Conservation (phyloP, 1,284 basidiomycete species). For the Lentinula novae-zelandiae region DNA sequence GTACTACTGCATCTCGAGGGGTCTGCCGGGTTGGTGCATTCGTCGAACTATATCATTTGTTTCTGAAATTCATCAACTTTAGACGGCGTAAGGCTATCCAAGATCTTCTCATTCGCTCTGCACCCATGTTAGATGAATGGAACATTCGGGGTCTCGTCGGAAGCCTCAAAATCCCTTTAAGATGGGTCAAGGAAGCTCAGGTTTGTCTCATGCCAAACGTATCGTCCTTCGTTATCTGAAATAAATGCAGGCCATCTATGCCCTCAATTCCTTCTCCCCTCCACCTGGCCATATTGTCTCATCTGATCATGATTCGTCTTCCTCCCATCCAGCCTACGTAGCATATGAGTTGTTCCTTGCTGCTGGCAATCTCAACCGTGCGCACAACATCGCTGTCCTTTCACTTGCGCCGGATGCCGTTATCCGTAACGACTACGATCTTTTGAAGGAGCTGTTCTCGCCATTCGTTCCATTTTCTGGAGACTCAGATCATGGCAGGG, state of each 20-base stretch:
- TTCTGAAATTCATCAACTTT: conserved; percentile 6
- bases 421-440: conserved; percentile 71
- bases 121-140: conserved; percentile 66
- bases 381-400: conserved; percentile 78
- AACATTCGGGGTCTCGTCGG: conserved; percentile 70
- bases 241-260: conserved; percentile 57
- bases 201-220: conserved; percentile 34
- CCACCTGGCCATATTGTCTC: not conserved
- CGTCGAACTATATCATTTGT: conserved; percentile 7
- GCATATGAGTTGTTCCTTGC: conserved; percentile 79
- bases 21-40: conserved; percentile 58
- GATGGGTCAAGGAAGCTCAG: conserved; percentile 89
- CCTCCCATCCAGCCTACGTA: conserved; percentile 36
- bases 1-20: conserved; percentile 88
- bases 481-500: conserved; percentile 24
- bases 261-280: conserved; percentile 37
- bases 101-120: conserved; percentile 77
- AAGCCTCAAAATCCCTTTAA: conserved; percentile 74
- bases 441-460: conserved; percentile 74
- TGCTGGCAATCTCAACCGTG: conserved; percentile 68
- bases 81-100: conserved; percentile 81
- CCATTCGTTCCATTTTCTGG: conserved; percentile 52
- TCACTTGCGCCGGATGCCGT: conserved; percentile 92
- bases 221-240: conserved; percentile 3
- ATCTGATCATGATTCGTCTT: not conserved